Percentiles rank a stretch among this genome's conserved stretches.
Evolutionary conservation across 2,329 filamentous ascomycete species (phyloP).

Genomic region (Talaromyces sp.): DNA sequence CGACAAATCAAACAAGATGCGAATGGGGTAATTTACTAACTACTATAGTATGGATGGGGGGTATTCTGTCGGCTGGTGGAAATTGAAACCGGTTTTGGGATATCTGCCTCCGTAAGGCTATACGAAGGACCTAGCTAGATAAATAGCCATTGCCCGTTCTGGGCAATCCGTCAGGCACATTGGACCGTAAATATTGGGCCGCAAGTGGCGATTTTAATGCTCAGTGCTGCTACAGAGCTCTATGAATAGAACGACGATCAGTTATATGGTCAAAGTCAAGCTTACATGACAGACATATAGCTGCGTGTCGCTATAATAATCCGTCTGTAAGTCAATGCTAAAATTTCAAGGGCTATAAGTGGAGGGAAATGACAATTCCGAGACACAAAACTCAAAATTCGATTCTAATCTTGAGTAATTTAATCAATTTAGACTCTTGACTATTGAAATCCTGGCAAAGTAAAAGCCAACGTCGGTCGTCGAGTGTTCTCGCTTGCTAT

Average conservation of each 20-base stretch:
- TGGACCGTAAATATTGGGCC: not conserved
- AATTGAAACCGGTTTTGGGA: not conserved
- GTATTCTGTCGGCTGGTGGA: not conserved
- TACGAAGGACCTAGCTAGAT: not conserved
- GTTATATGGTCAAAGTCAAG: not conserved
- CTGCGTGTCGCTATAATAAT: not conserved
- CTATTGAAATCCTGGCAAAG: slow-evolving; percentile 1
- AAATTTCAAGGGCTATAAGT: not conserved
- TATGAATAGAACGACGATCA: not conserved
- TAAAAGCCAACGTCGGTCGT: not conserved
- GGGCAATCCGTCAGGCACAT: not conserved
- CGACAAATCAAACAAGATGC: too few relatives aligned
- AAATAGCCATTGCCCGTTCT: not conserved
- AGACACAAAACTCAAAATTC: not conserved
- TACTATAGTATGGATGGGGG: not conserved
- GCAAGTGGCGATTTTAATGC: not conserved
- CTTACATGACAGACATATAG: not conserved
- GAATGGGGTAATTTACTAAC: too few relatives aligned
- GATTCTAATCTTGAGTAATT: not conserved
- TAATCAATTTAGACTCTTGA: slow-evolving; percentile 7
- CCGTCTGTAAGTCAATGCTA: not conserved
- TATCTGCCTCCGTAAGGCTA: not conserved
- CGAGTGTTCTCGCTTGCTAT: not conserved
- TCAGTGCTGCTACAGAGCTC: too few relatives aligned
- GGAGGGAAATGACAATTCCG: not conserved